Conservation (phyloP, 2,329 filamentous ascomycete species). For the Aspergillus flavus region DNA sequence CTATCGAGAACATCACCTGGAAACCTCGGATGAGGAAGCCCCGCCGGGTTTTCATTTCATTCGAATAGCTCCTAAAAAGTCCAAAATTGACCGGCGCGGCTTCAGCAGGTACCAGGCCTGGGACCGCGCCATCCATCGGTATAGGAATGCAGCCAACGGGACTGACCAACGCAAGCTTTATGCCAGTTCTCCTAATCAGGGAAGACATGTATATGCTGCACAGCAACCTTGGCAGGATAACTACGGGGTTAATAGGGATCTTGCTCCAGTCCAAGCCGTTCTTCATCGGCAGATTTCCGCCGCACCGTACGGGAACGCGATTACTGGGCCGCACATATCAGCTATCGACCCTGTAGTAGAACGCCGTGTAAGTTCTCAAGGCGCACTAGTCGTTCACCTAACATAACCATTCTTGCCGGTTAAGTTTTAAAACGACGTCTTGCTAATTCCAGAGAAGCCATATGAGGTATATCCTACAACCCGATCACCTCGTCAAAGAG, state of each 20-base stretch:
- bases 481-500: constrained; percentile 21
- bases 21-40: constrained; percentile 39
- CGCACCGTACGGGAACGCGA: constrained; percentile 19
- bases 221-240: constrained; percentile 24
- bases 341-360: constrained; percentile 13
- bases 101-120: constrained; percentile 52
- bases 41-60: constrained; percentile 42
- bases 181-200: constrained; percentile 16
- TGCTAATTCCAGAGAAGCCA: constrained; percentile 32
- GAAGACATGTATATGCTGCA: constrained; percentile 21
- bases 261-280: constrained; percentile 15
- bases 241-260: constrained; percentile 13
- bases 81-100: constrained; percentile 45
- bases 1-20: constrained; percentile 24
- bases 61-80: constrained; percentile 32
- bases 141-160: constrained; percentile 34
- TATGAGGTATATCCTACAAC: constrained; percentile 23
- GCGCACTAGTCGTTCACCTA: not conserved
- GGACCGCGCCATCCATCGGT: constrained; percentile 47
- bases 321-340: constrained; percentile 15
- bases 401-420: not conserved
- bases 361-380: constrained; percentile 23
- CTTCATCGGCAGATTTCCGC: constrained; percentile 15
- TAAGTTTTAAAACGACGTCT: constrained; percentile 2
- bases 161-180: constrained; percentile 17